Percentiles rank a stretch among this genome's conserved stretches.
Evolutionary conservation across 1,139 yeast genomes (phyloP).

Genomic region (Torulaspora globosa): DNA sequence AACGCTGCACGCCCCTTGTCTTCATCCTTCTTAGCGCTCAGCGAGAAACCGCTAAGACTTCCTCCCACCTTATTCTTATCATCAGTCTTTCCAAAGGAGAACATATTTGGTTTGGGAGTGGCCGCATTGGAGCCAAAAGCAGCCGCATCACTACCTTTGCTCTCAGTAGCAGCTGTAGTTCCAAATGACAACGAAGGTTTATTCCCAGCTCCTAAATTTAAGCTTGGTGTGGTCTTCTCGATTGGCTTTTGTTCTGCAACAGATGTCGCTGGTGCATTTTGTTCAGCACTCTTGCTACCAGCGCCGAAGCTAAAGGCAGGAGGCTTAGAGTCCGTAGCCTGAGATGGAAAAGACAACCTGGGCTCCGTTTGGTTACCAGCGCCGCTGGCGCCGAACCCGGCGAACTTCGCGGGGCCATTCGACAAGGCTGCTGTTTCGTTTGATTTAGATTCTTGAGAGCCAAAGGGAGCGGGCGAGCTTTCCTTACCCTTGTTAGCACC

Average conservation of each 20-base stretch:
- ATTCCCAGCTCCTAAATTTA: slow-evolving; percentile 5
- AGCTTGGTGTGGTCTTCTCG: slow-evolving; percentile 4
- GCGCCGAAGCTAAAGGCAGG: slow-evolving; percentile 7
- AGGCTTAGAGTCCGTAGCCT: background rate
- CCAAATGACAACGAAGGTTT: background rate
- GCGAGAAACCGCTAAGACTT: background rate
- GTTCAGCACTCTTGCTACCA: background rate
- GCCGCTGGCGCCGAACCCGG: slow-evolving; percentile 1
- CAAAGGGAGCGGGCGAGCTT: slow-evolving; percentile 3
- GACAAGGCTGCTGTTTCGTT: background rate
- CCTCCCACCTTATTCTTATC: slow-evolving; percentile 20
- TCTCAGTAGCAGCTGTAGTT: background rate
- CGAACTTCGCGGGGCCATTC: background rate
- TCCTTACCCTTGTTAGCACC: slow-evolving; percentile 6
- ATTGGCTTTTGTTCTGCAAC: slow-evolving; percentile 2
- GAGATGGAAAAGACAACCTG: background rate
- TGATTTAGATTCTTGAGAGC: background rate
- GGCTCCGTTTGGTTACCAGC: background rate
- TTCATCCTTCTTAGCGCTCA: slow-evolving; percentile 1
- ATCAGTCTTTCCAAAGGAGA: background rate
- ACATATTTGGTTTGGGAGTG: slow-evolving; percentile 1
- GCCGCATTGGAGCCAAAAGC: too few relatives aligned
- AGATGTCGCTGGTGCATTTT: slow-evolving; percentile 2
- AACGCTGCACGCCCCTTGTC: background rate
- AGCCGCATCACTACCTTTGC: background rate